phyloP scores from a whole-genome alignment of 805 yeast species.

The Teunomyces atbi region DNA sequence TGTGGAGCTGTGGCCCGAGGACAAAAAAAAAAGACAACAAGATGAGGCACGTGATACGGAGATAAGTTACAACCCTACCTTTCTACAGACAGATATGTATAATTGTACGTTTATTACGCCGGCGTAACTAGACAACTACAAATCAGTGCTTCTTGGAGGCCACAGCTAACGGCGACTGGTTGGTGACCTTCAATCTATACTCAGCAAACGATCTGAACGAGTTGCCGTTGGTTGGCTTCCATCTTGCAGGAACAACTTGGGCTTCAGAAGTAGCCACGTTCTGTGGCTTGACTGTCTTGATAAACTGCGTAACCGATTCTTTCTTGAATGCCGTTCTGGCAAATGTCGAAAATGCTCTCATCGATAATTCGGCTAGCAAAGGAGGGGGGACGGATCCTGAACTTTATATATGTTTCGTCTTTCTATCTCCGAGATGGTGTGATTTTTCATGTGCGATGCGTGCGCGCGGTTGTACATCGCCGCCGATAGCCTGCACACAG shows the following conservation, averaged over 20 bases:
- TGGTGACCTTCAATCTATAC: conserved; percentile 40
- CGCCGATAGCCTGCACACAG: conserved; percentile 2
- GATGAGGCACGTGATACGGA: neutral
- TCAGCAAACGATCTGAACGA: conserved; percentile 44
- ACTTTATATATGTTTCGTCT: neutral
- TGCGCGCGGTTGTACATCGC: neutral
- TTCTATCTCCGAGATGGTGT: neutral
- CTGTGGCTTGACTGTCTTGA: conserved; percentile 17
- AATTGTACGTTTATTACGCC: neutral
- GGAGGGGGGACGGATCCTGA: neutral
- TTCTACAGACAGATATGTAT: no score
- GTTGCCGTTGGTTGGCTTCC: conserved; percentile 39
- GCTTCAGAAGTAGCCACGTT: neutral
- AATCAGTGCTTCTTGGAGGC: conserved; percentile 14
- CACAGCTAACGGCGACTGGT: conserved; percentile 41
- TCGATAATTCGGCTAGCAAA: neutral
- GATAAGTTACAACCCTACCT: no score
- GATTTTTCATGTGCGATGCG: neutral
- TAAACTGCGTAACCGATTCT: conserved; percentile 26
- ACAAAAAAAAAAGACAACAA: neutral
- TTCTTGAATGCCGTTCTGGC: conserved; percentile 24
- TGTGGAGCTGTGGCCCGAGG: neutral
- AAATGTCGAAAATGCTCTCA: conserved; percentile 24
- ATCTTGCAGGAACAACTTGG: conserved; percentile 16
- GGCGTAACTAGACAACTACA: neutral